Evolutionary conservation across 225 moss, liverwort and hornwort genomes (phyloP), one percentile per base, ranked within the genome.

Genomic region (Physcomitrium patens): DNA sequence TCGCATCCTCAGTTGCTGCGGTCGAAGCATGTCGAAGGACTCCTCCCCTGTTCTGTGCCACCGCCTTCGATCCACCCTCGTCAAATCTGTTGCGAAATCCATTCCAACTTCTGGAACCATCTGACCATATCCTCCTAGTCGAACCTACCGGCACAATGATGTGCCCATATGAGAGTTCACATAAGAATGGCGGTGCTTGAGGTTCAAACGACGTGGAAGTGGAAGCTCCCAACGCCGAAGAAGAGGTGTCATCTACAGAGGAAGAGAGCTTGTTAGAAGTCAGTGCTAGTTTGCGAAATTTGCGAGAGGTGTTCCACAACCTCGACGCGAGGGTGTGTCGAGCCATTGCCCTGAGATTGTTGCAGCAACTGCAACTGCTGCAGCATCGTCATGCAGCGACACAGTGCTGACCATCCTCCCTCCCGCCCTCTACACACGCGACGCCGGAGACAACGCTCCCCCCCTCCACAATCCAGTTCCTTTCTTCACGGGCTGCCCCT

Each of bases 21-120:
- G 75, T 80, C 20, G 82, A 74, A 46, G 72, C 80, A 70, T 76
- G 78, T 15, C 84, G 85, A 20, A 77, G 60, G 31, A 0, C 31
- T n/a, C 51, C 70, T 72, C 18, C 75, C 60, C 54, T 28, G 70
- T 58, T 68, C 79, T 67, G 58, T 0, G 28, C 1, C 18, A 58
- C 49, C 50, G 27, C 55, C 71, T 71, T 54, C 57, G 47, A 54
- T n/a, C 49, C 58, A 51, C 53, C 28, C 42, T 67, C 76, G 11
- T n/a, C 31, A 37, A 37, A 37, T 37, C 5, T 37, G 31, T 37
- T 7, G 31, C 31, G 24, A 12, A 69, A 44, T 18, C 1, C 66
- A 55, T 70, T 55, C 62, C 31, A 37, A 37, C 31, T 37, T 37
- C 31, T 37, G 5, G 7, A 73, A 60, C 0, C 22, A 1, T n/a